These are phyloP conservation scores for Populus deltoides DNA, from an alignment of 345 rosid species.

Conservation along the genomic window DNA sequence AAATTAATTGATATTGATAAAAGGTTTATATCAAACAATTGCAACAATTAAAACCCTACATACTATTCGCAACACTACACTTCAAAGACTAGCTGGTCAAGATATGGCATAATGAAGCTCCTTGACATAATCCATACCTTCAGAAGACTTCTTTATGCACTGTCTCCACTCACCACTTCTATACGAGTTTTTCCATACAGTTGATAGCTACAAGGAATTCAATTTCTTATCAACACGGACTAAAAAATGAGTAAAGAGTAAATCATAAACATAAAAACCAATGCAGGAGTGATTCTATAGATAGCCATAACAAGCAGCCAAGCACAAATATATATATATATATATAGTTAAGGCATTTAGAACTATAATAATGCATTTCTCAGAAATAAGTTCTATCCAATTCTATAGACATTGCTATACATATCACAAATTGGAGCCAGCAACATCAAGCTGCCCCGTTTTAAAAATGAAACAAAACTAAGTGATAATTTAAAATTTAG, in stretches of 20 bases:
- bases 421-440: neutral
- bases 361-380: neutral
- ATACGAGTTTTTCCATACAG: slow-evolving; percentile 84
- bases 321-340: neutral
- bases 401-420: neutral
- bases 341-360: neutral
- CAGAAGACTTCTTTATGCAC: slow-evolving; percentile 58
- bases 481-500: too few relatives aligned
- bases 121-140: slow-evolving; percentile 46
- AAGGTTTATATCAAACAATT: neutral
- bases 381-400: neutral
- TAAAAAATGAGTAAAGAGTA: neutral
- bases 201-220: slow-evolving; percentile 54
- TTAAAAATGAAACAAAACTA: neutral
- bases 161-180: slow-evolving; percentile 83
- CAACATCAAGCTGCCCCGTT: neutral
- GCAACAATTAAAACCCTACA: neutral
- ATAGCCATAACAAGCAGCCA: neutral
- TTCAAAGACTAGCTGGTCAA: neutral
- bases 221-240: slow-evolving; percentile 4
- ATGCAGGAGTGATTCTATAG: neutral
- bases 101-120: neutral
- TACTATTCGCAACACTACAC: neutral
- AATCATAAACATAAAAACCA: neutral
- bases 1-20: neutral